Percentiles rank a stretch among this genome's conserved stretches.
phyloP scores from a whole-genome alignment of 1,284 basidiomycete species.

The Phellopilus nigrolimitatus region DNA sequence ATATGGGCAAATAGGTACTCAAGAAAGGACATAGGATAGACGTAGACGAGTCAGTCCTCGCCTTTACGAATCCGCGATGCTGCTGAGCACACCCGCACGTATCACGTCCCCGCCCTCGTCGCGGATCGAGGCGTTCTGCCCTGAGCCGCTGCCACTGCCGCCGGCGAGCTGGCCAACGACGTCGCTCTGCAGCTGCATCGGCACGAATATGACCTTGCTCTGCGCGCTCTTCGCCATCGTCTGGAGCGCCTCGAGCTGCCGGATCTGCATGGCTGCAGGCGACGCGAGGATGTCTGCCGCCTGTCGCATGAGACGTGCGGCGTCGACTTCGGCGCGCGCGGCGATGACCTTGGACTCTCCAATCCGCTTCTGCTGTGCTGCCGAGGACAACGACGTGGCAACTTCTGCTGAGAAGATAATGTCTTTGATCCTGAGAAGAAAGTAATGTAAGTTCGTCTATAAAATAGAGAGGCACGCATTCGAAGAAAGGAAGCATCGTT shows the following conservation, averaged over 20 bases:
- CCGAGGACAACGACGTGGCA: conserved; percentile 87
- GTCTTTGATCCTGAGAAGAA: conserved; percentile 61
- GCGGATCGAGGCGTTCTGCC: conserved; percentile 27
- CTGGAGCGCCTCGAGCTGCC: conserved; percentile 87
- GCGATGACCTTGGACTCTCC: conserved; percentile 97
- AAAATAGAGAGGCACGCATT: background rate
- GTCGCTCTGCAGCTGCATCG: conserved; percentile 85
- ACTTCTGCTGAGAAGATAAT: conserved; percentile 91
- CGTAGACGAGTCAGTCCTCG: background rate
- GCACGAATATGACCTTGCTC: conserved; percentile 90
- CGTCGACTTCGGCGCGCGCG: conserved; percentile 92
- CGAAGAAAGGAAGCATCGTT: background rate
- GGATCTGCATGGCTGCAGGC: conserved; percentile 95
- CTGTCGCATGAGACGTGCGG: conserved; percentile 91
- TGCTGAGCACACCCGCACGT: conserved; percentile 51
- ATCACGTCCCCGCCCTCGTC: conserved; percentile 42
- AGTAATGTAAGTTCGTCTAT: background rate
- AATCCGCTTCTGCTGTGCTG: conserved; percentile 92
- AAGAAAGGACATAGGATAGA: conserved; percentile 4
- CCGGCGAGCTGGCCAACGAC: conserved; percentile 45
- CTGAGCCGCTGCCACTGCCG: conserved; percentile 34
- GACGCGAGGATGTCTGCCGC: conserved; percentile 89
- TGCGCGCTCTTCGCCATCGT: conserved; percentile 66
- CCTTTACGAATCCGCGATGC: conserved; percentile 35
- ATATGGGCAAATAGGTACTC: too few species aligned